Conservation (phyloP, 345 rosid species). For the Carallia pectinifolia region DNA sequence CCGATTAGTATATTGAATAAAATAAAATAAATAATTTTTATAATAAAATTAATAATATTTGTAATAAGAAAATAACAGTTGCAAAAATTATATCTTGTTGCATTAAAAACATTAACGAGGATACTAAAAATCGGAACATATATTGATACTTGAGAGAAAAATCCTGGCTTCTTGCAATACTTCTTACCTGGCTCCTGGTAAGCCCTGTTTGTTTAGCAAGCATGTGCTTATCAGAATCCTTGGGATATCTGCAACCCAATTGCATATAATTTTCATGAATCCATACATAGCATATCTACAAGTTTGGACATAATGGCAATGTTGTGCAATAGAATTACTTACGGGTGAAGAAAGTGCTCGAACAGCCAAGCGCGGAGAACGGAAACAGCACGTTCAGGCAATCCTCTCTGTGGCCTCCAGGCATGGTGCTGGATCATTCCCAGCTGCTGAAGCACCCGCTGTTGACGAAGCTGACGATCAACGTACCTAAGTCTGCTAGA, state of each 20-base stretch:
- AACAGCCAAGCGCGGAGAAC: conserved; percentile 85
- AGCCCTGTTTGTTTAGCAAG: conserved; percentile 86
- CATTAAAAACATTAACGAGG: no score
- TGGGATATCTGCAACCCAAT: conserved; percentile 54
- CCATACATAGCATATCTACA: no score
- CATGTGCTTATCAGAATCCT: conserved; percentile 72
- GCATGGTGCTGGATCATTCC: conserved; percentile 57
- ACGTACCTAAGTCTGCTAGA: conserved; percentile 41
- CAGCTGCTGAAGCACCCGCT: conserved; percentile 51
- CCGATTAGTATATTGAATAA: no score
- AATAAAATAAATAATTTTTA: no score
- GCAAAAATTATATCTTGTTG: no score
- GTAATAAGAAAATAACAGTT: no score
- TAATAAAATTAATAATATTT: no score
- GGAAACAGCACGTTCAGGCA: conserved; percentile 75
- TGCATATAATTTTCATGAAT: neutral
- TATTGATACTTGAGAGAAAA: neutral
- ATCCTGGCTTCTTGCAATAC: conserved; percentile 68
- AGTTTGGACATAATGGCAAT: neutral
- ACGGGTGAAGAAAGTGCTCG: conserved; percentile 91
- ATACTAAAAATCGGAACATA: no score
- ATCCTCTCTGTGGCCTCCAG: conserved; percentile 83
- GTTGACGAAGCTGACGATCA: conserved; percentile 56
- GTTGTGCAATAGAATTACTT: conserved; percentile 8
- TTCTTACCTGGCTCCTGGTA: conserved; percentile 67